Conservation (phyloP, 805 yeast species). For the Candida glaebosa region DNA sequence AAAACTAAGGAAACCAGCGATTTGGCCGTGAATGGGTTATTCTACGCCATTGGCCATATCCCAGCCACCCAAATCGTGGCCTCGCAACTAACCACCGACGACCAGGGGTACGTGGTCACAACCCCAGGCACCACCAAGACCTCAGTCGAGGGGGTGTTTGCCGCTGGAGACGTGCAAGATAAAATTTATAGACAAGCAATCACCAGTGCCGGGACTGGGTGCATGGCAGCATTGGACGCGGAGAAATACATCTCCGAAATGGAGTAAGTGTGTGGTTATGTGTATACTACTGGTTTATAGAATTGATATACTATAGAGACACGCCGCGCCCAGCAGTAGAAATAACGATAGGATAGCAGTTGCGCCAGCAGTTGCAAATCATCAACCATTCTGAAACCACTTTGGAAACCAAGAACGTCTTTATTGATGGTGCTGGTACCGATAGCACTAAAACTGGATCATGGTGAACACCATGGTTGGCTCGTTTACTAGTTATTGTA, state of each 20-base stretch:
- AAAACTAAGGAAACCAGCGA: conserved; percentile 67
- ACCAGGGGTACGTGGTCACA: conserved; percentile 83
- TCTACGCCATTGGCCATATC: conserved; percentile 96
- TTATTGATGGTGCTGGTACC: conserved; percentile 92
- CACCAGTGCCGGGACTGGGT: conserved; percentile 99
- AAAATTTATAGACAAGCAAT: conserved; percentile 96
- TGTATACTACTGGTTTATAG: too few relatives aligned
- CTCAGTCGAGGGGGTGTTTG: conserved; percentile 85
- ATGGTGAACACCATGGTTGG: conserved; percentile 91
- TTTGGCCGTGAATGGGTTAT: conserved; percentile 81
- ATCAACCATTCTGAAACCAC: conserved; percentile 84
- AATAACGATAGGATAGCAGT: too few relatives aligned
- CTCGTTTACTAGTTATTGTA: conserved; percentile 90
- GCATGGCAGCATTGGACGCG: conserved; percentile 98
- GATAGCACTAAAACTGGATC: conserved; percentile 90
- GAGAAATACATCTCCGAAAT: conserved; percentile 74
- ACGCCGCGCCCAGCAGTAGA: too few relatives aligned
- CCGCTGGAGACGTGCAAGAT: conserved; percentile 99
- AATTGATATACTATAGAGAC: too few relatives aligned
- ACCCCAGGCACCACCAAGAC: conserved; percentile 87
- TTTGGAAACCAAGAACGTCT: conserved; percentile 78
- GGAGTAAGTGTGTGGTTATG: neutral
- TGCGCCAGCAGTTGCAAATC: too few relatives aligned
- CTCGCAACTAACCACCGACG: conserved; percentile 80
- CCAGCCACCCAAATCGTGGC: conserved; percentile 88